A percentile compares a stretch with the other conserved stretches of the same genome.
phyloP scores from a whole-genome alignment of 768 basidiomycete species.

The Hebeloma cylindrosporum region DNA sequence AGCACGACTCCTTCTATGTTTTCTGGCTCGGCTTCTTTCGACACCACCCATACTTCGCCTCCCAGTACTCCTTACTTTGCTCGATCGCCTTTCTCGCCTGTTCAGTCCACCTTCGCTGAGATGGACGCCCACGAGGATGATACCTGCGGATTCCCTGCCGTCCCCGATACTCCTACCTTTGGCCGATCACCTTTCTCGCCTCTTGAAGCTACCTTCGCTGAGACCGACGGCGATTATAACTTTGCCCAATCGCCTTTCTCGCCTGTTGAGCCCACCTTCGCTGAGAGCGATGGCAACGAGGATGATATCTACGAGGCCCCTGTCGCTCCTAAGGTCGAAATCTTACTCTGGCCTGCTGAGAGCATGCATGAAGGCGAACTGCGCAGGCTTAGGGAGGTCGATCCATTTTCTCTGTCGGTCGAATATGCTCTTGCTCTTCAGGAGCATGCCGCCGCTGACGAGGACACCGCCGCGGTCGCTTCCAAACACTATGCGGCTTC shows the following conservation, averaged over 20 bases:
- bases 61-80: conserved; percentile 8
- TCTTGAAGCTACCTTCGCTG: conserved; percentile 12
- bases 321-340: too few species aligned
- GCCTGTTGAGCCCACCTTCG: background rate
- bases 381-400: too few species aligned
- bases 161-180: too few species aligned
- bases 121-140: background rate
- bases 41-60: conserved; percentile 14
- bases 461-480: background rate
- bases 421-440: background rate
- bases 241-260: background rate
- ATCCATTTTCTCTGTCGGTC: too few species aligned
- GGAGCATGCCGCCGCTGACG: background rate
- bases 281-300: background rate
- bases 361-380: too few species aligned
- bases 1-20: conserved; percentile 1
- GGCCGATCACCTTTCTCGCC: too few species aligned
- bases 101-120: background rate
- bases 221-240: conserved; percentile 7
- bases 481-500: too few species aligned
- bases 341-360: too few species aligned
- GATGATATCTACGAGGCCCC: too few species aligned
- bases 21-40: conserved; percentile 8
- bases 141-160: too few species aligned
- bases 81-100: background rate